Percentiles rank a stretch among this genome's conserved stretches.
Conservation (phyloP, 2,329 filamentous ascomycete genomes). For the Fusarium multiceps region DNA sequence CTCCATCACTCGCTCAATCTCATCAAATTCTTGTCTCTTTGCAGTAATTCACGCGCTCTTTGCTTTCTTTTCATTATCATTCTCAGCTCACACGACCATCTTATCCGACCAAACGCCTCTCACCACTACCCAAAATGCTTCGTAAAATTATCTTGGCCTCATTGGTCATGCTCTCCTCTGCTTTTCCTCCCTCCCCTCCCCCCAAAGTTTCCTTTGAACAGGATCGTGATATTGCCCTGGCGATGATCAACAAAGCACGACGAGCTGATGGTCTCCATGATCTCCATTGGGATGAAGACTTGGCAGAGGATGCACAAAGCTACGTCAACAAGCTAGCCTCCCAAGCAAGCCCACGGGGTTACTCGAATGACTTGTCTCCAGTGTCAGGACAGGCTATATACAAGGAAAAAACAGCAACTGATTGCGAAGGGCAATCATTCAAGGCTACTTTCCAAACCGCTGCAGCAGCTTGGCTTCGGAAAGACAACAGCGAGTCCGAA, state of each 20-base stretch:
- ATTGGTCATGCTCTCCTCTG: conserved; percentile 29
- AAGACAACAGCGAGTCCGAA: background rate
- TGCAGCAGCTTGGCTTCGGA: conserved; percentile 47
- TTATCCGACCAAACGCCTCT: background rate
- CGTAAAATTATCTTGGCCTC: conserved; percentile 2
- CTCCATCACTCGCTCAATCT: background rate
- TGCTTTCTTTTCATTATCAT: background rate
- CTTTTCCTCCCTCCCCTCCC: conserved; percentile 25
- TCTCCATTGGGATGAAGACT: background rate
- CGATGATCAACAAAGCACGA: conserved; percentile 46
- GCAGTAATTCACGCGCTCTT: background rate
- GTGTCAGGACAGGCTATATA: background rate
- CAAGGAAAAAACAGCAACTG: background rate
- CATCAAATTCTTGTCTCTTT: background rate
- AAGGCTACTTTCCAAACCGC: conserved; percentile 48
- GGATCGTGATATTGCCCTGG: conserved; percentile 40
- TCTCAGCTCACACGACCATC: background rate
- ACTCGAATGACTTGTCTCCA: background rate
- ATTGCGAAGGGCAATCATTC: conserved; percentile 18
- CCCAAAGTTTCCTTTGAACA: conserved; percentile 32
- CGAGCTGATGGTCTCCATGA: background rate
- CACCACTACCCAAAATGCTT: conserved; percentile 14
- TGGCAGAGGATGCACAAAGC: background rate
- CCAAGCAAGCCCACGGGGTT: background rate
- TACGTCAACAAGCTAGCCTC: background rate